Base-by-base conservation (phyloP, 768 basidiomycete species). In the Tricholoma sp. region DNA sequence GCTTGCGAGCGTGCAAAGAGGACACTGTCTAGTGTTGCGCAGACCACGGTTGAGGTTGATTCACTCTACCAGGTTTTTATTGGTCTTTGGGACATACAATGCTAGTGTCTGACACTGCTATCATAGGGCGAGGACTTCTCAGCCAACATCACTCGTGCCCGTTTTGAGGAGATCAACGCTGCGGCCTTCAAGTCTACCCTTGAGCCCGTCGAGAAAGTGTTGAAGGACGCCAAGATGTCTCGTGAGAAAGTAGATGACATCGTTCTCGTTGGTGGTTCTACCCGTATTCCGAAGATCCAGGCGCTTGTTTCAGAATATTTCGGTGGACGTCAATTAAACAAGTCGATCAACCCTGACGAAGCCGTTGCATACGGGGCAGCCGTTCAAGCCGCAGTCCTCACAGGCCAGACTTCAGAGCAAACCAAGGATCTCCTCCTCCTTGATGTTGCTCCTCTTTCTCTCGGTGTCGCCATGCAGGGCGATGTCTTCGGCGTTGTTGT, bases 391-490 rank as follows among this genome's bases (percentile, higher is more conserved):
- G 97, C 97, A 57, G 91, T 99, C 70, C 91, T 99, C 61, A 97
- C 97, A 64, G 94, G 94, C 58, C 94, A 98, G 74, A 98, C 95
- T 50, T 98, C 94, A 34, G 97, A 99, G 65, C 96, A 98, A 81
- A 99, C 97, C 58, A 90, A 94, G 74, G 96, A 98, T 71, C 88
- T 99, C 64, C 86, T 99, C 68, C 86, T 99, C 66, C 94, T 99
- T 67, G 97, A 99, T 77, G 96, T 99, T 62, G 90, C 97, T 62
- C 96, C 97, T 63, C 83, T 99, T 58, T 98, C 95, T 61, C 90
- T 99, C 67, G 96, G 96, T 88, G 97, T 99, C 65, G 97, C 97
- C 74, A 99, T 99, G 97, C 97, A 99, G 76, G 97, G 97, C 70
- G 97, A 99, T 72, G 92, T 99, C 72, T 99, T 99, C 75, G 97